Conservation (phyloP, 2,329 filamentous ascomycete genomes). For the Pseudonectria buxi region DNA sequence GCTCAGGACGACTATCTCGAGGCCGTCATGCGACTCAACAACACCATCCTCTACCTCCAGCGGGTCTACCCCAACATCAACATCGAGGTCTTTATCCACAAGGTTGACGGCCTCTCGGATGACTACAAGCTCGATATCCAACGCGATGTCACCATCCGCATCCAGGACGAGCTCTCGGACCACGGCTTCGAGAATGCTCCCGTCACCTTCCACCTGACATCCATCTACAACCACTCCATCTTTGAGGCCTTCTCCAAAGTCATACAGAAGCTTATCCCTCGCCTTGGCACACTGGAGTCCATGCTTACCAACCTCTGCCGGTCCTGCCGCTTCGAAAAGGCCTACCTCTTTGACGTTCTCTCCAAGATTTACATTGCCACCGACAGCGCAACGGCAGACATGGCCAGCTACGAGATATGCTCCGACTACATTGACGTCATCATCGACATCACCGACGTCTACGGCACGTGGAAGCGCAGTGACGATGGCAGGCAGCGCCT, state of each 20-base stretch:
- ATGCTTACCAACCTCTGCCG: conserved; percentile 91
- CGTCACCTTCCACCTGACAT: conserved; percentile 91
- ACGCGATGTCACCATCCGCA: conserved; percentile 91
- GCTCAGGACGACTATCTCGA: conserved; percentile 97
- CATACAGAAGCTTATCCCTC: conserved; percentile 93
- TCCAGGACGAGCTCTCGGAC: conserved; percentile 92
- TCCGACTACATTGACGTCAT: conserved; percentile 98
- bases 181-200: conserved; percentile 88
- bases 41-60: conserved; percentile 83
- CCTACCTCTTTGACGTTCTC: conserved; percentile 93
- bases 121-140: conserved; percentile 96
- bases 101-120: conserved; percentile 94
- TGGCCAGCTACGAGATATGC: conserved; percentile 96
- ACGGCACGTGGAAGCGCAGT: conserved; percentile 65
- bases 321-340: conserved; percentile 93
- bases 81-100: conserved; percentile 98
- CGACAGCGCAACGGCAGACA: conserved; percentile 86
- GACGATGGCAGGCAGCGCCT: conserved; percentile 48
- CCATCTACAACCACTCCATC: conserved; percentile 97
- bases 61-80: conserved; percentile 88
- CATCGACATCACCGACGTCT: conserved; percentile 92
- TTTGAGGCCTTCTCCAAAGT: conserved; percentile 98
- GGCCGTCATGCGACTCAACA: conserved; percentile 77
- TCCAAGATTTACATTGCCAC: conserved; percentile 99
- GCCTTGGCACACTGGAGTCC: conserved; percentile 85